Evolutionary conservation across 2,329 filamentous ascomycete species (phyloP), one percentile per base, ranked within the genome.

Genomic region (Verticillium isaacii): DNA sequence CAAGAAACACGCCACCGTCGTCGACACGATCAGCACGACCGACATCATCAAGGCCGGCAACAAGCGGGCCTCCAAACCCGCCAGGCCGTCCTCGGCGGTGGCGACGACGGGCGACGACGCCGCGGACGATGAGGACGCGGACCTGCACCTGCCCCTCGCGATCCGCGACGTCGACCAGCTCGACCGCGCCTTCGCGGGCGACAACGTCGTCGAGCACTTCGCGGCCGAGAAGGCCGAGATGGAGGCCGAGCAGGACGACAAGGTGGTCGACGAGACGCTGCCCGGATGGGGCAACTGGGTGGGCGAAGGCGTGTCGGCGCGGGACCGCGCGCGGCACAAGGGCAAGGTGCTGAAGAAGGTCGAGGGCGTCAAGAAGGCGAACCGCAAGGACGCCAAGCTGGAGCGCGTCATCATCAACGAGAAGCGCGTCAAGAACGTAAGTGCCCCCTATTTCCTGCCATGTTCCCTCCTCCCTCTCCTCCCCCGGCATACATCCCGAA

Each of bases 201-300:
- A 93, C 69, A 91, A 97, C 72, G 91, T 96, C 1, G 87, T 90
- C 9, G 85, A 85, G 56, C 88, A 93, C 45, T 99, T 98, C 71
- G 85, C 86, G 62, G 82, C 82, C 41, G 93, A 98, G 72, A 98
- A 98, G 77, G 83, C 82, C 17, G 85, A 86, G 58, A 80, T 85
- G 1, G 85, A 87, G 19, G 83, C 85, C 34, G 90, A 91, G 19
- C 93, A 97, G 74, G 92, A 90, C 67, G 91, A 96, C 71, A 90
- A 95, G 75, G 80, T 92, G 61, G 78, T 93, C 34, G 92, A 94
- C 72, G 90, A 89, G 66, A 90, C 91, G n/a, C 82, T 99, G 6
- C 93, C 93, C 0, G 95, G 95, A 56, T 99, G 95, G 95, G 95
- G 95, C 66, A 88, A 83, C 70, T 97, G 95, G 95, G 85, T 90